These are phyloP conservation scores for Calophaca sinica DNA, from an alignment of 306 rosid genomes.

Conservation along the genomic window DNA sequence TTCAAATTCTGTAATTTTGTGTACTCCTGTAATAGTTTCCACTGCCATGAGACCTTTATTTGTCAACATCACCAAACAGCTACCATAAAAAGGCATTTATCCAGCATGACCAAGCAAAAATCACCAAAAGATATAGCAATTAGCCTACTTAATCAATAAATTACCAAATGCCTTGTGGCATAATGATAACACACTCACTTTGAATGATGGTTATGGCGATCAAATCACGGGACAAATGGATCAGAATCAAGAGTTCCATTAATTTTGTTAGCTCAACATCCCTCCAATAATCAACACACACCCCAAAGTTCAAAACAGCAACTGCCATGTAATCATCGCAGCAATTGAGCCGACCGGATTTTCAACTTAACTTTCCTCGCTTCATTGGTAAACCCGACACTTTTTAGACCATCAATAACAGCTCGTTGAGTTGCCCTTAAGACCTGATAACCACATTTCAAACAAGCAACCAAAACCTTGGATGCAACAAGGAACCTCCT, in stretches of 20 bases:
- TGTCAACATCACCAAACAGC: constrained; percentile 3
- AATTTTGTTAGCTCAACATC: not conserved
- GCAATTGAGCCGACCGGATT: constrained; percentile 51
- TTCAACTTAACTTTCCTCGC: constrained; percentile 64
- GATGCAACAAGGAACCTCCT: constrained; percentile 67
- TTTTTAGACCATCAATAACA: constrained; percentile 67
- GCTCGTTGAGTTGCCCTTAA: constrained; percentile 64
- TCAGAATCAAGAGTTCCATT: constrained; percentile 14
- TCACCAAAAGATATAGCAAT: constrained; percentile 1
- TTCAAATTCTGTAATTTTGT: no score
- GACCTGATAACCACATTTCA: constrained; percentile 62
- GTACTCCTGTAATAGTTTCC: no score
- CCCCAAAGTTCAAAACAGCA: constrained; percentile 17
- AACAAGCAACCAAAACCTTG: constrained; percentile 62
- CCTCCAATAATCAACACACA: constrained; percentile 5
- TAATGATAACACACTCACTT: constrained; percentile 4
- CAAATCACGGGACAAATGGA: not conserved
- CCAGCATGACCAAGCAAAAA: constrained; percentile 16
- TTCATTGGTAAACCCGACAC: constrained; percentile 63
- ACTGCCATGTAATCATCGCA: constrained; percentile 43
- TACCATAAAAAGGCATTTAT: not conserved
- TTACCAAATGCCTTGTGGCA: constrained; percentile 32
- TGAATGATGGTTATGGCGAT: constrained; percentile 12
- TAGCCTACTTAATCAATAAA: constrained; percentile 21
- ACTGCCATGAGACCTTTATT: not conserved